Percentiles rank a stretch among this genome's conserved stretches.
These are phyloP conservation scores for Moesziomyces sp. DNA, from an alignment of 1,284 basidiomycete genomes.

Conservation along the genomic window DNA sequence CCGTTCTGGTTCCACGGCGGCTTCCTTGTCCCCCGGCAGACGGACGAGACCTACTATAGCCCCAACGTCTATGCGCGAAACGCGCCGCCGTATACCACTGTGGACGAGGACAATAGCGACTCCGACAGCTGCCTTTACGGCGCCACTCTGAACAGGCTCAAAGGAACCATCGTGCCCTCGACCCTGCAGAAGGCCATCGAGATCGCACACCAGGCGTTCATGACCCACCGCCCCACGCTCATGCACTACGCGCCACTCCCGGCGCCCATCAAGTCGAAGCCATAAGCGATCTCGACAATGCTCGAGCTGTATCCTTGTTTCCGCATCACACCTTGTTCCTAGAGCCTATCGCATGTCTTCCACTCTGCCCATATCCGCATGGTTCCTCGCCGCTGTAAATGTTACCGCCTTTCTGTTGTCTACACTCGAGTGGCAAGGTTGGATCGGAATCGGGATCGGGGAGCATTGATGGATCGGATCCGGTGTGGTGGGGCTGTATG, in stretches of 20 bases:
- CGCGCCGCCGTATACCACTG: constrained; percentile 23
- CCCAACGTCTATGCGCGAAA: constrained; percentile 41
- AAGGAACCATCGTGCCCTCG: constrained; percentile 16
- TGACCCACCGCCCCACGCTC: constrained; percentile 11
- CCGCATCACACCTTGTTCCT: too few species aligned
- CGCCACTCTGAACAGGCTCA: constrained; percentile 35
- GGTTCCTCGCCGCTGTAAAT: too few species aligned
- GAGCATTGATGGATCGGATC: too few species aligned
- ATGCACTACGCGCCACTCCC: constrained; percentile 19
- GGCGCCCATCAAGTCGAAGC: neutral
- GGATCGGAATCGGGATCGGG: too few species aligned
- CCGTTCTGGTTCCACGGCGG: constrained; percentile 48
- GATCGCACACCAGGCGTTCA: constrained; percentile 32
- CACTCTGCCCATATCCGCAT: too few species aligned
- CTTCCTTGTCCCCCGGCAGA: constrained; percentile 12
- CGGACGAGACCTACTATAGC: constrained; percentile 27
- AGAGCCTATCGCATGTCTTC: too few species aligned
- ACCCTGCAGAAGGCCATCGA: constrained; percentile 17
- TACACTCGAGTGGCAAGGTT: too few species aligned
- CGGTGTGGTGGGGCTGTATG: too few species aligned
- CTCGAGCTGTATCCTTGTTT: too few species aligned
- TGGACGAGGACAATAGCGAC: constrained; percentile 14
- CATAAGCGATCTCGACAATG: too few species aligned
- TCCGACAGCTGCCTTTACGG: constrained; percentile 34
- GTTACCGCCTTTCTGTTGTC: too few species aligned